Conservation (phyloP, 129 eudicot genomes). For the sunflower (Helianthus annuus) region HanXRQr2.0-SUNRISE NC_035447.2:35401217-35401716, state of each 20-base stretch:
- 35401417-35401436: constrained; percentile 1
- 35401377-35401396: constrained; percentile 11
- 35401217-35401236: too few species aligned
- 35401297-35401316: too few species aligned
- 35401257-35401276: too few species aligned
- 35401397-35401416: neutral
- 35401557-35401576: constrained; percentile 94
- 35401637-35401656: constrained; percentile 97
- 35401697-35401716: too few species aligned
- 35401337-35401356: constrained; percentile 88
- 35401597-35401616: constrained; percentile 97
- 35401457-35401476: neutral
- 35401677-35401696: too few species aligned
- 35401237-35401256: too few species aligned
- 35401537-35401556: constrained; percentile 97
- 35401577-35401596: constrained; percentile 96
- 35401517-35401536: constrained; percentile 89
- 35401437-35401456: neutral
- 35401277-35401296: too few species aligned
- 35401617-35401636: constrained; percentile 95
- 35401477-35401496: neutral
- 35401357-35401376: constrained; percentile 5
- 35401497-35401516: neutral
- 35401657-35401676: constrained; percentile 92
- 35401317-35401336: constrained; percentile 38